Evolutionary conservation across 2,329 filamentous ascomycete species (phyloP).

Genomic region (Pyrenophora seminiperda): DNA sequence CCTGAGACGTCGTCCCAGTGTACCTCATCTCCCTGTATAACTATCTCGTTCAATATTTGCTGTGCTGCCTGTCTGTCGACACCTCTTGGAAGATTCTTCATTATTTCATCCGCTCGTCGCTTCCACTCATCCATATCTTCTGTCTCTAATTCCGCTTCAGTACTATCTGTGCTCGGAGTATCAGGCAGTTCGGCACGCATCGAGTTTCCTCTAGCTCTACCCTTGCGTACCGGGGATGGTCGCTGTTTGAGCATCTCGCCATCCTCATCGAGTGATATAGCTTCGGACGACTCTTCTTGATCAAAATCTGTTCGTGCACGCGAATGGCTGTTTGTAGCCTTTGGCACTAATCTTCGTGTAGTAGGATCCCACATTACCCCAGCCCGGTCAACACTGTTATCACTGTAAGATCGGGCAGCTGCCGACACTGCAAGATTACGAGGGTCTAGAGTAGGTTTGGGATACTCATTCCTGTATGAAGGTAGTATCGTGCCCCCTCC

Average conservation of each 20-base stretch:
- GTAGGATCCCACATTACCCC: slow-evolving; percentile 19
- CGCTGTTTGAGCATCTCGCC: slow-evolving; percentile 25
- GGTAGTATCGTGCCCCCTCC: slow-evolving; percentile 30
- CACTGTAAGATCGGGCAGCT: slow-evolving; percentile 39
- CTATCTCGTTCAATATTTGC: slow-evolving; percentile 94
- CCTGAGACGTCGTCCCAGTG: slow-evolving; percentile 94
- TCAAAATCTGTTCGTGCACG: slow-evolving; percentile 24
- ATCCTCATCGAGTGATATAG: slow-evolving; percentile 28
- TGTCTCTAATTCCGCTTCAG: slow-evolving; percentile 26
- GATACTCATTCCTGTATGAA: slow-evolving; percentile 59
- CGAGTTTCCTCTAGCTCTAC: slow-evolving; percentile 36
- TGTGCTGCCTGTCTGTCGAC: slow-evolving; percentile 82
- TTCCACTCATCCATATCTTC: slow-evolving; percentile 47
- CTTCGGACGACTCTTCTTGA: slow-evolving; percentile 25
- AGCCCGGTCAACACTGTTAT: slow-evolving; percentile 26
- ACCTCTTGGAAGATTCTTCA: slow-evolving; percentile 80
- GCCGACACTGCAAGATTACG: slow-evolving; percentile 38
- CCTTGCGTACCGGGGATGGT: slow-evolving; percentile 34
- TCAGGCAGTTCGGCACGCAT: slow-evolving; percentile 40
- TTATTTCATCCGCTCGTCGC: slow-evolving; percentile 51
- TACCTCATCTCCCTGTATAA: slow-evolving; percentile 91
- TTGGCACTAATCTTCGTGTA: slow-evolving; percentile 17
- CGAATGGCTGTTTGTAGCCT: slow-evolving; percentile 19
- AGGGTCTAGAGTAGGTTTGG: slow-evolving; percentile 31
- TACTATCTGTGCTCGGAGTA: slow-evolving; percentile 39